Conservation (phyloP, 306 rosid genomes). For the Trichosanthes cucumerina region DNA sequence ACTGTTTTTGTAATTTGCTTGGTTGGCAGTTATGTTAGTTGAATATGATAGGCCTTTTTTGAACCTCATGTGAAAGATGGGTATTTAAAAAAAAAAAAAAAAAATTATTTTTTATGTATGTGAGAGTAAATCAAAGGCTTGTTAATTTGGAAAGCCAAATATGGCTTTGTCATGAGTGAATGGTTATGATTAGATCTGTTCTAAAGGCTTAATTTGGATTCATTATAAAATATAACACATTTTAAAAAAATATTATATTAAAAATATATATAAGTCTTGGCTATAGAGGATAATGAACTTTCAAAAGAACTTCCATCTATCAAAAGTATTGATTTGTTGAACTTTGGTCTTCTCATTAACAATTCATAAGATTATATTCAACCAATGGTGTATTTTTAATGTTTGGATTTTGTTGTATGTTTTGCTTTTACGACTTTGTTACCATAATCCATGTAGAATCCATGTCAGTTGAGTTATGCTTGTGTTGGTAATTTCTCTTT, state of each 20-base stretch:
- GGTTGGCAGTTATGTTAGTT: constrained; percentile 11
- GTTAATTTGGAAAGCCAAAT: neutral
- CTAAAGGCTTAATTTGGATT: neutral
- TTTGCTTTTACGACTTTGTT: neutral
- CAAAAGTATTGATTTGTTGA: neutral
- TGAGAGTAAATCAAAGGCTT: neutral
- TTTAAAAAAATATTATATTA: neutral
- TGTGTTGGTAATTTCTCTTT: too few relatives aligned
- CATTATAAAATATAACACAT: neutral
- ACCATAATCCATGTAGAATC: too few relatives aligned
- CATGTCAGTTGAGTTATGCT: too few relatives aligned
- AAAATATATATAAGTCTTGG: neutral
- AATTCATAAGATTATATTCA: too few relatives aligned
- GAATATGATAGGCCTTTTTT: neutral
- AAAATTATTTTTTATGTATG: neutral
- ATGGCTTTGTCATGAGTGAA: neutral
- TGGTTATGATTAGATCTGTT: neutral
- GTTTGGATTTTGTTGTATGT: neutral
- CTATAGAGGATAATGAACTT: neutral
- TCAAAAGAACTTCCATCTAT: neutral
- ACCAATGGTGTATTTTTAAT: neutral
- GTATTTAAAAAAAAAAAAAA: neutral
- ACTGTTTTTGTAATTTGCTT: neutral
- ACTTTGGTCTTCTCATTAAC: neutral
- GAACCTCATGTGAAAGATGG: neutral